Percentiles rank a stretch among this genome's conserved stretches.
Evolutionary conservation across 768 basidiomycete genomes (phyloP).

Genomic region (Pulveroboletus sp.): DNA sequence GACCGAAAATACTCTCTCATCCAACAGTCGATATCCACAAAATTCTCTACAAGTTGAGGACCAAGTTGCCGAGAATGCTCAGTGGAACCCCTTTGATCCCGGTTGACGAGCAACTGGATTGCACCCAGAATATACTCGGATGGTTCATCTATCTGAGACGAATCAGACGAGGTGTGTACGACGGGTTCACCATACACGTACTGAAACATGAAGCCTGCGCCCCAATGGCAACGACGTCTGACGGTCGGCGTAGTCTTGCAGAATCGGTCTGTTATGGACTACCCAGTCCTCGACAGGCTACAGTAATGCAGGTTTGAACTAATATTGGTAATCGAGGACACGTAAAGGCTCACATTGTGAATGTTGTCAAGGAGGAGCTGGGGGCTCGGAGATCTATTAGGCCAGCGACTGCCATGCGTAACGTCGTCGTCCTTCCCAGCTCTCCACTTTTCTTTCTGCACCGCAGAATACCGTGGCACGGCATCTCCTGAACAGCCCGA

Average conservation of each 20-base stretch:
- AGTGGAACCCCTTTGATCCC: constrained; percentile 9
- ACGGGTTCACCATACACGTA: background rate
- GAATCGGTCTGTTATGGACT: constrained; percentile 16
- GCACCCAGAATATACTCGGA: constrained; percentile 23
- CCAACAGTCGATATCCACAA: constrained; percentile 26
- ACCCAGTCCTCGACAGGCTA: constrained; percentile 23
- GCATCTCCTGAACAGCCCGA: background rate
- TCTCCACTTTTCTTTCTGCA: constrained; percentile 18
- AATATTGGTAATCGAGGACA: background rate
- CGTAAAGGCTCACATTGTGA: constrained; percentile 5
- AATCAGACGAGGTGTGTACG: background rate
- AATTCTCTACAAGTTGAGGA: constrained; percentile 30
- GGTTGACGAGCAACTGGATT: constrained; percentile 28
- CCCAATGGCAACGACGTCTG: constrained; percentile 25
- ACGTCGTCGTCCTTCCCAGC: background rate
- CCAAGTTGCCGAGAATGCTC: constrained; percentile 21
- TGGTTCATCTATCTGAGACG: constrained; percentile 21
- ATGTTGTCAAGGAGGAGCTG: background rate
- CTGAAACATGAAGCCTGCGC: constrained; percentile 21
- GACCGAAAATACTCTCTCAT: constrained; percentile 26
- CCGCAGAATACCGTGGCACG: constrained; percentile 2
- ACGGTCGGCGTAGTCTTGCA: constrained; percentile 27
- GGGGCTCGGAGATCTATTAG: background rate
- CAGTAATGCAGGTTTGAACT: background rate
- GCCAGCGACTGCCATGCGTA: background rate